Percentiles rank a stretch among this genome's conserved stretches.
Conservation (phyloP, 192 early-diverging fungal species). For the Coemansia sp. region DNA sequence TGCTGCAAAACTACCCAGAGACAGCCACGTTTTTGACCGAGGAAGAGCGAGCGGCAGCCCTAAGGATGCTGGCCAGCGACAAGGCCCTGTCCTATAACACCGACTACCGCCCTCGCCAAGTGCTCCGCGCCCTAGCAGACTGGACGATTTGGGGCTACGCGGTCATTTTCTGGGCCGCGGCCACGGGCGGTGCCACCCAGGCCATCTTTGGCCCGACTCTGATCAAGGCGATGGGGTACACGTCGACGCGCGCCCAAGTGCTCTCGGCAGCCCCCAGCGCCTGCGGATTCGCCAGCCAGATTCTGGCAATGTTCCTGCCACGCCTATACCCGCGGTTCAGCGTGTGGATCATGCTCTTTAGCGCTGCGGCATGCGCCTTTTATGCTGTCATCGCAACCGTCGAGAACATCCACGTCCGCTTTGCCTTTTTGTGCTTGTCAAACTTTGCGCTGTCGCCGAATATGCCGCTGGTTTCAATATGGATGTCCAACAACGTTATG, state of each 20-base stretch:
- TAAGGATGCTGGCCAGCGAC: slow-evolving; percentile 47
- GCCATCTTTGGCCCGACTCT: slow-evolving; percentile 51
- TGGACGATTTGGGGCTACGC: slow-evolving; percentile 55
- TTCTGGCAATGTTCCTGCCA: slow-evolving; percentile 40
- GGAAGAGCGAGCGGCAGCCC: slow-evolving; percentile 54
- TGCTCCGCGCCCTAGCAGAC: slow-evolving; percentile 35
- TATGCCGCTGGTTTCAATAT: slow-evolving; percentile 52
- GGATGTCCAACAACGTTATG: slow-evolving; percentile 64
- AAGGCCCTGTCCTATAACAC: slow-evolving; percentile 27
- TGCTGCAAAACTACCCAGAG: slow-evolving; percentile 60
- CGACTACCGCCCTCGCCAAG: slow-evolving; percentile 28
- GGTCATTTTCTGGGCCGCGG: slow-evolving; percentile 50
- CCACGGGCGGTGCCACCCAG: slow-evolving; percentile 43
- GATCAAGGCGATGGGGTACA: slow-evolving; percentile 51
- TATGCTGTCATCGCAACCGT: slow-evolving; percentile 55
- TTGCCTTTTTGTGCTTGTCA: slow-evolving; percentile 44
- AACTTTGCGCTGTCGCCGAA: slow-evolving; percentile 52
- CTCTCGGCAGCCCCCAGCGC: slow-evolving; percentile 47
- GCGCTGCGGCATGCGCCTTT: slow-evolving; percentile 57
- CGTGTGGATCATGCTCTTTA: slow-evolving; percentile 53
- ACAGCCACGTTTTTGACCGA: slow-evolving; percentile 60
- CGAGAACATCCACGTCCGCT: slow-evolving; percentile 26
- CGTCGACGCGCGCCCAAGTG: slow-evolving; percentile 44
- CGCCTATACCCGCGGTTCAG: slow-evolving; percentile 31
- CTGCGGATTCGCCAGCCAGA: slow-evolving; percentile 46